A percentile compares a stretch with the other conserved stretches of the same genome.
phyloP scores from a whole-genome alignment of 495 filamentous ascomycete species.

The Monascus purpureus region DNA sequence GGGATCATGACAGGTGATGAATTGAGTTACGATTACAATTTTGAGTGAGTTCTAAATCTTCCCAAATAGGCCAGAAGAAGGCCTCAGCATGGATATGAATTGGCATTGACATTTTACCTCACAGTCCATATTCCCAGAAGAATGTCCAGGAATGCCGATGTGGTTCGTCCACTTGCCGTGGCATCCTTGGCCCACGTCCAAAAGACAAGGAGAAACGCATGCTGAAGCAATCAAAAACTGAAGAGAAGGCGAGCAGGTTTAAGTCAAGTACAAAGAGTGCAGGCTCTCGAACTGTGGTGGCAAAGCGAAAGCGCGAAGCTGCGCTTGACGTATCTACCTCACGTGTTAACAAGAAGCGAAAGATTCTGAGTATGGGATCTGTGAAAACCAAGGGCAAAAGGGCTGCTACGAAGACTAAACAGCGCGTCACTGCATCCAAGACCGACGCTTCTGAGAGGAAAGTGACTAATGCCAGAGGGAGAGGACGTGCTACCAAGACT shows the following conservation, averaged over 20 bases:
- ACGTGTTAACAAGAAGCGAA: slow-evolving; percentile 21
- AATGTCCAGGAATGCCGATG: slow-evolving; percentile 76
- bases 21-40: slow-evolving; percentile 99
- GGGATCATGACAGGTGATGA: slow-evolving; percentile 91
- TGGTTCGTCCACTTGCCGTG: slow-evolving; percentile 61
- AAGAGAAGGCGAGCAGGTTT: slow-evolving; percentile 20
- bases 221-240: slow-evolving; percentile 11
- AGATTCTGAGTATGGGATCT: slow-evolving; percentile 16
- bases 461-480: too few relatives aligned
- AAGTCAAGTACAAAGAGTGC: slow-evolving; percentile 24
- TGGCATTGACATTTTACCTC: background rate
- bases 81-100: slow-evolving; percentile 4
- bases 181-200: slow-evolving; percentile 61
- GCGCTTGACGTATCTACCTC: slow-evolving; percentile 11
- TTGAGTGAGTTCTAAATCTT: slow-evolving; percentile 55
- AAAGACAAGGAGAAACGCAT: slow-evolving; percentile 35
- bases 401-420: slow-evolving; percentile 16
- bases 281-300: slow-evolving; percentile 8
- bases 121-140: slow-evolving; percentile 57
- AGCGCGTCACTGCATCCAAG: slow-evolving; percentile 7
- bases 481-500: too few relatives aligned
- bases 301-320: slow-evolving; percentile 18
- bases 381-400: slow-evolving; percentile 27
- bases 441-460: slow-evolving; percentile 3
- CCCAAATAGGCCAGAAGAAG: too few relatives aligned